Conservation (phyloP, 805 yeast genomes). For the Wickerhamiella vanderwaltii region DNA sequence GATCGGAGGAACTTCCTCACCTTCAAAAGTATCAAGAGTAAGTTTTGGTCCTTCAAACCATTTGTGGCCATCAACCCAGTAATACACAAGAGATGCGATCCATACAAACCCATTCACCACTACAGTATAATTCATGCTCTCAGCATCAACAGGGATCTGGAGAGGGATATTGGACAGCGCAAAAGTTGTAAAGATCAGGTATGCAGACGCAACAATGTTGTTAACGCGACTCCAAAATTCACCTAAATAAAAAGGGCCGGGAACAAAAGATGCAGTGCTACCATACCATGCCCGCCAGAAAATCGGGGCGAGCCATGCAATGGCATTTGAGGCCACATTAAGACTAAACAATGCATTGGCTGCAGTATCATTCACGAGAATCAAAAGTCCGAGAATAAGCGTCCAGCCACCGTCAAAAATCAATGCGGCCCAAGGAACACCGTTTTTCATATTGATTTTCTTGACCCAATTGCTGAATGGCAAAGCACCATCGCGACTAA, state of each 20-base stretch:
- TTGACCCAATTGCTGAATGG: constrained; percentile 48
- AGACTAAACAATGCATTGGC: constrained; percentile 54
- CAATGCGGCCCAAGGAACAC: constrained; percentile 59
- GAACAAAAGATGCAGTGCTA: constrained; percentile 40
- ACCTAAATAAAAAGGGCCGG: constrained; percentile 61
- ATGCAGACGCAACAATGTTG: constrained; percentile 30
- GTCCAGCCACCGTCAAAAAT: constrained; percentile 39
- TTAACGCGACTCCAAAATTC: constrained; percentile 33
- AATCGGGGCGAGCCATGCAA: constrained; percentile 54
- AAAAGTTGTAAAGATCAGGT: constrained; percentile 39
- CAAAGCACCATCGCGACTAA: constrained; percentile 64
- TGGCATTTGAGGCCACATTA: constrained; percentile 47
- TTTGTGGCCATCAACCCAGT: constrained; percentile 39
- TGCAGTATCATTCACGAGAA: constrained; percentile 47
- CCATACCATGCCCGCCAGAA: constrained; percentile 44
- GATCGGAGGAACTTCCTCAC: constrained; percentile 6
- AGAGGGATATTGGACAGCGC: constrained; percentile 52
- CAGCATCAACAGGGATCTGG: constrained; percentile 26
- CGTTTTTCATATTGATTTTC: constrained; percentile 40
- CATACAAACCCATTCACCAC: constrained; percentile 52
- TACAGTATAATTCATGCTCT: constrained; percentile 56
- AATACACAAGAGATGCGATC: constrained; percentile 42
- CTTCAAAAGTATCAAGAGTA: constrained; percentile 14
- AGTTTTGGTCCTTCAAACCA: constrained; percentile 44
- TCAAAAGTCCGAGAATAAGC: constrained; percentile 42